Evolutionary conservation across 1,284 basidiomycete species (phyloP).

Genomic region (Apiotrichum brassicae): DNA sequence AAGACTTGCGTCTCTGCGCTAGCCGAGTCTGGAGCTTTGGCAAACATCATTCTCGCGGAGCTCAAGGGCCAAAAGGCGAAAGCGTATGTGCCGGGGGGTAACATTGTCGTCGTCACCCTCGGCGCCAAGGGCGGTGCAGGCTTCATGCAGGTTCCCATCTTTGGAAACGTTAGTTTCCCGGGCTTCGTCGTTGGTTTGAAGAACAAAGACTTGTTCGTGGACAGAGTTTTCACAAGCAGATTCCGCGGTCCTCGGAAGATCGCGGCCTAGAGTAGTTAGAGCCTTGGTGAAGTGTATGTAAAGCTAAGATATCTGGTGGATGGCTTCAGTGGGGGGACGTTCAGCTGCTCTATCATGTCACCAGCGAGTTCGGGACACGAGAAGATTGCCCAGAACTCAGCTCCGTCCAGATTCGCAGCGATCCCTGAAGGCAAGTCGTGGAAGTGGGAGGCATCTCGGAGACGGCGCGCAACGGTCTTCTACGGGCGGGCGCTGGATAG

Average conservation of each 20-base stretch:
- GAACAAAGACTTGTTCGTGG: constrained; percentile 25
- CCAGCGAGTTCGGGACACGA: too few species aligned
- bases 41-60: constrained; percentile 27
- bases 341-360: too few species aligned
- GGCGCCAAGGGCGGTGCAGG: constrained; percentile 28
- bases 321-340: too few species aligned
- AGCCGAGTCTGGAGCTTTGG: constrained; percentile 13
- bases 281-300: too few species aligned
- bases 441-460: too few species aligned
- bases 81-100: constrained; percentile 23
- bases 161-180: constrained; percentile 25
- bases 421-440: too few species aligned
- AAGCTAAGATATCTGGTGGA: too few species aligned
- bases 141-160: constrained; percentile 20
- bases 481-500: too few species aligned
- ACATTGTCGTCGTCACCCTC: constrained; percentile 30
- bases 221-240: constrained; percentile 19
- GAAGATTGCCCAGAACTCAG: too few species aligned
- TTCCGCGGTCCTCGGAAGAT: constrained; percentile 33
- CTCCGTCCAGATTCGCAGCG: too few species aligned
- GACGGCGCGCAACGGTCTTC: too few species aligned
- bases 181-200: constrained; percentile 29
- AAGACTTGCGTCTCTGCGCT: constrained; percentile 28
- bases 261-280: background rate
- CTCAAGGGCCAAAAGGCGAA: constrained; percentile 25